Evolutionary conservation across 1,284 basidiomycete genomes (phyloP), one percentile per base, ranked within the genome.

Genomic region (Ganoderma meredithae): DNA sequence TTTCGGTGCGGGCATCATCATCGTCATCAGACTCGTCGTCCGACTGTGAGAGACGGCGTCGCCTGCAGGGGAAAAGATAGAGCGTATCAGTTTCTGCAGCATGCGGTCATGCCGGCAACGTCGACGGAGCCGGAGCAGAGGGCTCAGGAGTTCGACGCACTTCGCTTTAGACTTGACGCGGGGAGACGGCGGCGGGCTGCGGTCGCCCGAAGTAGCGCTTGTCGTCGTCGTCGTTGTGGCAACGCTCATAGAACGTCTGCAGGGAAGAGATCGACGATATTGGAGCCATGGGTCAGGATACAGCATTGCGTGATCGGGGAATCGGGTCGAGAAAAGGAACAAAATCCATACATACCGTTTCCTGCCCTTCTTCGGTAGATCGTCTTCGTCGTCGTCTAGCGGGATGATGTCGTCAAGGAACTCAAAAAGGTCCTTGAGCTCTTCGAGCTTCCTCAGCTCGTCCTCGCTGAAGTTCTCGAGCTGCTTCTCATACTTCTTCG

Each of bases 381-480:
- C 73, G 33, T 85, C 84, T 47, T 81, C 80, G 31, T 91, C 86
- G 10, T 89, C 88, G 25, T 76, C 79, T n/a, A 79, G 74, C 4
- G 83, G 81, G 22, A 80, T 75, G 62, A 84, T 78, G 19, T 88
- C 85, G 71, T 93, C 91, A 75, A 93, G 74, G 75, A 90, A 90
- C 59, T 85, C 83, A 72, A 93, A 92, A n/a, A 91, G 74, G 0
- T 85, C 84, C 53, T 88, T 83, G 41, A 92, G 82, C 49, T 88
- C 83, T 65, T 89, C 86, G 13, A 85, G 77, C 65, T 90, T 83
- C 65, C 90, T 80, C 68, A 86, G 88, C 43, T 93, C 89, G 58
- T 90, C 91, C 75, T 94, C 93, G 71, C 86, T 88, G 74, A 95
- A 91, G 52, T 82, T 83, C 64, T 86, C 84, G 10, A 94, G 78